Evolutionary conservation across 768 basidiomycete species (phyloP).

Genomic region (Tylopilus felleus): DNA sequence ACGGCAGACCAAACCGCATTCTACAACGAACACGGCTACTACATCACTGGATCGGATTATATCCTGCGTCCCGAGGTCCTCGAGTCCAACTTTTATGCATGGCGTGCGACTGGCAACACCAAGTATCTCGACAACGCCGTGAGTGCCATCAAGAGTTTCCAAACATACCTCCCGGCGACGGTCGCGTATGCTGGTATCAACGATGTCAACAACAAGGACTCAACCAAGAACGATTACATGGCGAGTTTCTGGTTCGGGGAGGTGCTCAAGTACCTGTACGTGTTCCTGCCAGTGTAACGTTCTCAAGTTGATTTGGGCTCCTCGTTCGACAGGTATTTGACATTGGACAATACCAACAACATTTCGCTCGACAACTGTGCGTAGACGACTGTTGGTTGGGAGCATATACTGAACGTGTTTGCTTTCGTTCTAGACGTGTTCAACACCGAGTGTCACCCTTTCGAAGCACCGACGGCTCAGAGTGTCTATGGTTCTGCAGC

Average conservation of each 20-base stretch:
- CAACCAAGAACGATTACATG: constrained; percentile 54
- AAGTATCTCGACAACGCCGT: constrained; percentile 68
- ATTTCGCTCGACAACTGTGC: constrained; percentile 64
- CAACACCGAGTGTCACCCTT: constrained; percentile 73
- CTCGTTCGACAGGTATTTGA: constrained; percentile 51
- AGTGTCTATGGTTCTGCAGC: constrained; percentile 31
- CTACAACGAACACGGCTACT: constrained; percentile 62
- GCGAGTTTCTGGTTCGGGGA: constrained; percentile 73
- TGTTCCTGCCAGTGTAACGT: constrained; percentile 4
- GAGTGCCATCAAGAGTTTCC: constrained; percentile 55
- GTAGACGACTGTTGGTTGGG: neutral
- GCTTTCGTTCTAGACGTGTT: constrained; percentile 45
- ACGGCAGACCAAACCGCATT: constrained; percentile 43
- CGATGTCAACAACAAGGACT: constrained; percentile 48
- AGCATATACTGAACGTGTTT: neutral
- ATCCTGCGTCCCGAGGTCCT: constrained; percentile 73
- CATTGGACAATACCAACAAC: constrained; percentile 65
- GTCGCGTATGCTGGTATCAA: constrained; percentile 55
- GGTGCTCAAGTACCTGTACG: constrained; percentile 69
- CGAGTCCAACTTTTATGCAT: constrained; percentile 80
- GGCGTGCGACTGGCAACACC: constrained; percentile 62
- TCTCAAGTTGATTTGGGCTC: neutral
- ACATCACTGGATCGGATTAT: constrained; percentile 50
- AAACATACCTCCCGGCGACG: constrained; percentile 43
- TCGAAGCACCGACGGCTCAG: constrained; percentile 51